Evolutionary conservation across 192 early-diverging fungal species (phyloP).

Genomic region (Gamsiella multidivaricata): DNA sequence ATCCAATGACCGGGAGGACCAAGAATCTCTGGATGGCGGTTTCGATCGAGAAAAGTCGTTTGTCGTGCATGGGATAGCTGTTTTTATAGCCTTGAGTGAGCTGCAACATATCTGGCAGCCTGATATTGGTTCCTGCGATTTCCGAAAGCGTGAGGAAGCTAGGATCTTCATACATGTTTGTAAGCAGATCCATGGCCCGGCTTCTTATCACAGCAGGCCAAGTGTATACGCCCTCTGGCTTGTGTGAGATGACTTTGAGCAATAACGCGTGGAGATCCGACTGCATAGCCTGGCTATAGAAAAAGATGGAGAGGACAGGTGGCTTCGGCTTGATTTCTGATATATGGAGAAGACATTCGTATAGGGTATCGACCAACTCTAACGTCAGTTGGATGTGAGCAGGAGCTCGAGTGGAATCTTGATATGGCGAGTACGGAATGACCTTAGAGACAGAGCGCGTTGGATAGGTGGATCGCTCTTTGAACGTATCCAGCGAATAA

Average conservation of each 20-base stretch:
- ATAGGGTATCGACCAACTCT: slow-evolving; percentile 31
- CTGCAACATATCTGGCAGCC: slow-evolving; percentile 29
- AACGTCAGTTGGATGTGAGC: slow-evolving; percentile 1
- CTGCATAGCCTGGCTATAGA: slow-evolving; percentile 14
- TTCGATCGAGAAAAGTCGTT: slow-evolving; percentile 27
- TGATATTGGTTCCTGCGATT: neutral
- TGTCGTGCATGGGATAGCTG: slow-evolving; percentile 8
- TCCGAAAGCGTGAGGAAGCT: slow-evolving; percentile 27
- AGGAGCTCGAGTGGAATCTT: neutral
- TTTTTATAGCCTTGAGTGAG: slow-evolving; percentile 24
- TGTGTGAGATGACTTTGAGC: slow-evolving; percentile 16
- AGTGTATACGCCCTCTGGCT: neutral
- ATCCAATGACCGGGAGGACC: slow-evolving; percentile 18
- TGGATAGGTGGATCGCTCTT: slow-evolving; percentile 4
- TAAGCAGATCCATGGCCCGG: slow-evolving; percentile 23
- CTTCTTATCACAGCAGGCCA: slow-evolving; percentile 14
- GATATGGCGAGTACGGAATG: neutral
- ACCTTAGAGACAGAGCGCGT: slow-evolving; percentile 1
- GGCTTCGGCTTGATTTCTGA: slow-evolving; percentile 15
- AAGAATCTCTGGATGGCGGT: slow-evolving; percentile 12
- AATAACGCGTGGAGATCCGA: slow-evolving; percentile 4
- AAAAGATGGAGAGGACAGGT: slow-evolving; percentile 36
- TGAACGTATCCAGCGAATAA: slow-evolving; percentile 25
- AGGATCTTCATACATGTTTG: slow-evolving; percentile 41
- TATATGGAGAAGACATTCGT: slow-evolving; percentile 17